phyloP scores from a whole-genome alignment of 2,329 filamentous ascomycete genomes.

The Colletotrichum sp. region DNA sequence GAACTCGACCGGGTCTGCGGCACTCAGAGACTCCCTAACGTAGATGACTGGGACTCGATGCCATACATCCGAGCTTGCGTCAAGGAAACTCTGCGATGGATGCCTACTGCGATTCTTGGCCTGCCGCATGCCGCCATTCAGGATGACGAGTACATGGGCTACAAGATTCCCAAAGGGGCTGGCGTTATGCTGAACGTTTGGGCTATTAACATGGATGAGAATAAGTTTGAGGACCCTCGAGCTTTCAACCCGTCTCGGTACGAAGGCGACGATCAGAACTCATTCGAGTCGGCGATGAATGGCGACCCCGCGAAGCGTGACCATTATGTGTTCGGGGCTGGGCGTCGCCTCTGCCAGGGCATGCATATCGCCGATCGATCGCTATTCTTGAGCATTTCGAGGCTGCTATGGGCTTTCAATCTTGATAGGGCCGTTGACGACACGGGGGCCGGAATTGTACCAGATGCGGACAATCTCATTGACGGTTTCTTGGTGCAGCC shows the following conservation, averaged over 20 bases:
- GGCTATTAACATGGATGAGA: conserved; percentile 51
- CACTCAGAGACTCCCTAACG: conserved; percentile 42
- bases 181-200: conserved; percentile 31
- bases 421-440: conserved; percentile 28
- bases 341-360: conserved; percentile 25
- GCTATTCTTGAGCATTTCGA: conserved; percentile 49
- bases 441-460: conserved; percentile 30
- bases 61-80: conserved; percentile 53
- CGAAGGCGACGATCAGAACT: conserved; percentile 25
- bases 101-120: conserved; percentile 41
- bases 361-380: conserved; percentile 59
- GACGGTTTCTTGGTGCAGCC: not conserved
- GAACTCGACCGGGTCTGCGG: conserved; percentile 51
- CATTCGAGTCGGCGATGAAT: conserved; percentile 1
- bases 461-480: conserved; percentile 32
- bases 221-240: conserved; percentile 43
- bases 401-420: conserved; percentile 60
- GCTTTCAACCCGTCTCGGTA: conserved; percentile 48
- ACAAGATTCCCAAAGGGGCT: conserved; percentile 15
- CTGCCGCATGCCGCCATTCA: conserved; percentile 41
- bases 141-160: conserved; percentile 16
- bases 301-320: conserved; percentile 41
- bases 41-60: conserved; percentile 46
- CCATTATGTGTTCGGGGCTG: conserved; percentile 34
- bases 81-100: conserved; percentile 53